phyloP scores from a whole-genome alignment of 1,284 basidiomycete genomes.

The Austropuccinia psidii region DNA sequence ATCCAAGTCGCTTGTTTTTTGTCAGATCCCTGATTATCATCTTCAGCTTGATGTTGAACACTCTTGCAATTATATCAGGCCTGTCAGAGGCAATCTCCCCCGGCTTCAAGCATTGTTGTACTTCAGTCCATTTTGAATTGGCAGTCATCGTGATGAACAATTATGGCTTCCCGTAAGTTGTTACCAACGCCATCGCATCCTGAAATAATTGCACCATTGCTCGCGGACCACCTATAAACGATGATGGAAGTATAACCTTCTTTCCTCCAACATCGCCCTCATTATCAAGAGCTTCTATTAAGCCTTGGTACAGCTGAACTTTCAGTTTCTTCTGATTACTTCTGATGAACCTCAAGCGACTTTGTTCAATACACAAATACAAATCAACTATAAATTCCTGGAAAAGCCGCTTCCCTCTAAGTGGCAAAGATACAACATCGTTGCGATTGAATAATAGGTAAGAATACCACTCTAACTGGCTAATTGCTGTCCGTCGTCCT shows the following conservation, averaged over 20 bases:
- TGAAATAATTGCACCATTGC: slow-evolving; percentile 48
- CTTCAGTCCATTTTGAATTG: slow-evolving; percentile 50
- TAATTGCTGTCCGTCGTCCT: too few relatives aligned
- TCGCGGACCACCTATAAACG: slow-evolving; percentile 47
- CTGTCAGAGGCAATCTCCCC: not conserved
- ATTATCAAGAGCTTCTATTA: not conserved
- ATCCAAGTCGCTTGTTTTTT: not conserved
- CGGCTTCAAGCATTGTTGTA: slow-evolving; percentile 40
- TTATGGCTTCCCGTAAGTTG: slow-evolving; percentile 44
- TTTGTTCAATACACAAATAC: slow-evolving; percentile 2
- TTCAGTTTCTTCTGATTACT: not conserved
- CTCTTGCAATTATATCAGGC: not conserved
- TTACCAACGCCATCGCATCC: slow-evolving; percentile 48
- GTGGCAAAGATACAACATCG: not conserved
- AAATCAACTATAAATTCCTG: slow-evolving; percentile 3
- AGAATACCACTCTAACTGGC: not conserved
- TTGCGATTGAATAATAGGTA: not conserved
- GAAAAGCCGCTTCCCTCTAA: not conserved
- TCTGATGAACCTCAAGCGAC: not conserved
- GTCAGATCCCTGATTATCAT: not conserved
- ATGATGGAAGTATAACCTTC: slow-evolving; percentile 46
- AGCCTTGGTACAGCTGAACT: not conserved
- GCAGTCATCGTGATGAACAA: slow-evolving; percentile 51
- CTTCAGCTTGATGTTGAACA: not conserved
- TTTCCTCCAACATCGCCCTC: slow-evolving; percentile 35